These are phyloP conservation scores for Diaporthe aspalathi DNA, from an alignment of 2,329 filamentous ascomycete species.

Conservation along the genomic window DNA sequence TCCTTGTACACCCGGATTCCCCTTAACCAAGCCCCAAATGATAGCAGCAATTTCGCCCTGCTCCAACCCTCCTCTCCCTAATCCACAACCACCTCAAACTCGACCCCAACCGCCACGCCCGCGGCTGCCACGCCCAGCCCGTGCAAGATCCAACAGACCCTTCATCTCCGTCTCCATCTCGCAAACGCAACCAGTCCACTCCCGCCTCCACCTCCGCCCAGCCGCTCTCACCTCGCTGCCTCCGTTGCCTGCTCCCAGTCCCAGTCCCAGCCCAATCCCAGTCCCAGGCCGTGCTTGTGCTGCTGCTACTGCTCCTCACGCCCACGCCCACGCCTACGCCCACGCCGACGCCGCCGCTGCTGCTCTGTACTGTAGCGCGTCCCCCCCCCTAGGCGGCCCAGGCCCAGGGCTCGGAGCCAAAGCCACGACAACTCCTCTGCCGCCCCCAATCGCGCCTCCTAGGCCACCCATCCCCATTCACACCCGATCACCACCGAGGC, in stretches of 20 bases:
- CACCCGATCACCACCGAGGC: slow-evolving; percentile 39
- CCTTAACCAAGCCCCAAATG: slow-evolving; percentile 45
- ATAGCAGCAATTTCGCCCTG: slow-evolving; percentile 49
- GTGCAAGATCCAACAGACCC: slow-evolving; percentile 32
- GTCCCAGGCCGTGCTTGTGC: slow-evolving; percentile 43
- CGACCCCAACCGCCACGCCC: slow-evolving; percentile 36
- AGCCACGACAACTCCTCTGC: slow-evolving; percentile 34
- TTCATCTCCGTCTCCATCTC: slow-evolving; percentile 23
- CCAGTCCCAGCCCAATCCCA: slow-evolving; percentile 42
- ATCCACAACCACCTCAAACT: slow-evolving; percentile 46
- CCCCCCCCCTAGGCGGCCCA: slow-evolving; percentile 21
- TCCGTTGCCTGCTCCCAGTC: slow-evolving; percentile 45
- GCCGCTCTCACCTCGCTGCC: slow-evolving; percentile 39
- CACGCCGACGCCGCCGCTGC: slow-evolving; percentile 23
- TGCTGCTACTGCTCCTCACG: not conserved
- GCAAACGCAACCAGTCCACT: not conserved
- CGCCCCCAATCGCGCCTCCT: slow-evolving; percentile 41
- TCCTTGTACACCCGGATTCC: slow-evolving; percentile 4
- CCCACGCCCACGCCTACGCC: too few species aligned
- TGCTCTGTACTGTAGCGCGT: not conserved
- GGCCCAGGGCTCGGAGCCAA: slow-evolving; percentile 22
- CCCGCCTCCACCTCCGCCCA: slow-evolving; percentile 29
- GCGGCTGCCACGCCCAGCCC: slow-evolving; percentile 36
- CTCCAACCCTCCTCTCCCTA: slow-evolving; percentile 48
- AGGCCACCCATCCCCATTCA: slow-evolving; percentile 45